Conservation (phyloP, 2,329 filamentous ascomycete genomes). For the Colletotrichum godetiae region DNA sequence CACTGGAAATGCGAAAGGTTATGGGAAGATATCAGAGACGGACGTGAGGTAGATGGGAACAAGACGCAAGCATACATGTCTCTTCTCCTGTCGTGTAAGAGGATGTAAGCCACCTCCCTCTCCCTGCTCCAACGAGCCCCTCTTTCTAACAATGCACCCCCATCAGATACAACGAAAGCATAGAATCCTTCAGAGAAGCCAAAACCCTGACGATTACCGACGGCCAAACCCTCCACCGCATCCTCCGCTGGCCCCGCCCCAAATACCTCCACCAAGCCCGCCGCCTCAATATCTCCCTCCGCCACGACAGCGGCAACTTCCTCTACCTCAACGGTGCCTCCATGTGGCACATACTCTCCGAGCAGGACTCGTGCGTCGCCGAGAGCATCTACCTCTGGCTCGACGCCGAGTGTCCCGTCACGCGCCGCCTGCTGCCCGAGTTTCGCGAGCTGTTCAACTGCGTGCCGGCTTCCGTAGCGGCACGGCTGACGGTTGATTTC, state of each 20-base stretch:
- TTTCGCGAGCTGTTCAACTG: slow-evolving; percentile 24
- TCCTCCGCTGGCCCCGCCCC: slow-evolving; percentile 7
- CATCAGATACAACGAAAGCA: slow-evolving; percentile 29
- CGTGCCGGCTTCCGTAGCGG: slow-evolving; percentile 6
- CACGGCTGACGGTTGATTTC: slow-evolving; percentile 19
- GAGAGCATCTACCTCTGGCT: slow-evolving; percentile 32
- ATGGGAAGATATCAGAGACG: slow-evolving; percentile 25
- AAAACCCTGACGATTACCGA: slow-evolving; percentile 32
- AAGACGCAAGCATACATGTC: slow-evolving; percentile 18
- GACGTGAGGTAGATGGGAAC: background rate
- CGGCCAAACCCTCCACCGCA: slow-evolving; percentile 20
- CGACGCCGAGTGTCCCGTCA: slow-evolving; percentile 34
- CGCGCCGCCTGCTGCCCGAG: slow-evolving; percentile 34
- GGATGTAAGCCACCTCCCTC: slow-evolving; percentile 16
- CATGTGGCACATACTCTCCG: slow-evolving; percentile 26
- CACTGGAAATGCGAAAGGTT: slow-evolving; percentile 36
- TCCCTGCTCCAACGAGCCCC: background rate
- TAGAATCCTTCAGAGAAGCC: slow-evolving; percentile 17
- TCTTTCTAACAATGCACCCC: background rate
- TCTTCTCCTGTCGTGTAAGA: slow-evolving; percentile 33
- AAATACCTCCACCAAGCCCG: background rate
- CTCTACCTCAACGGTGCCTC: slow-evolving; percentile 29
- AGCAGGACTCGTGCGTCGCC: background rate
- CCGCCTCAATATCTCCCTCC: slow-evolving; percentile 34
- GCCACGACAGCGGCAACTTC: slow-evolving; percentile 32